These are phyloP conservation scores for Chalciporus chontae DNA, from an alignment of 768 basidiomycete species.

Conservation along the genomic window DNA sequence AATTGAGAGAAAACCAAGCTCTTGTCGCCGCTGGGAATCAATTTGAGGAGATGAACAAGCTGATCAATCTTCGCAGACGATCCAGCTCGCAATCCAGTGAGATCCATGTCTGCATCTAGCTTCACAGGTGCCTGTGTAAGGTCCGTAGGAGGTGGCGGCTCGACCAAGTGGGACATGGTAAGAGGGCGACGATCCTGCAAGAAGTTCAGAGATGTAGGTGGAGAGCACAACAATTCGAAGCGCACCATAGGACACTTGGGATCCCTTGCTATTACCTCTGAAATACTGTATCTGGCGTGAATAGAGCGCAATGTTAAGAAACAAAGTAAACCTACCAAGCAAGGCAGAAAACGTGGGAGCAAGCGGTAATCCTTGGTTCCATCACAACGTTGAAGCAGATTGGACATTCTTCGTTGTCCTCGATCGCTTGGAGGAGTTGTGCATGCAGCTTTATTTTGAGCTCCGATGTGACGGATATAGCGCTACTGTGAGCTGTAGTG, in stretches of 20 bases:
- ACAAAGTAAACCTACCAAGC: conserved; percentile 46
- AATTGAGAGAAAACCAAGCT: conserved; percentile 90
- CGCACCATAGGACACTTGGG: conserved; percentile 80
- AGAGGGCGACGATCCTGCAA: conserved; percentile 68
- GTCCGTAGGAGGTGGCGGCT: conserved; percentile 63
- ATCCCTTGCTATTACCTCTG: conserved; percentile 65
- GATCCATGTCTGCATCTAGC: conserved; percentile 37
- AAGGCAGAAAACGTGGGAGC: conserved; percentile 70
- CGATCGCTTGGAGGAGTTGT: conserved; percentile 61
- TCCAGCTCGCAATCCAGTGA: conserved; percentile 41
- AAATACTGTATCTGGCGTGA: conserved; percentile 45
- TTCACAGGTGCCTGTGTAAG: conserved; percentile 55
- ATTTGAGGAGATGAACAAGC: conserved; percentile 63
- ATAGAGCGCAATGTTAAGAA: background rate
- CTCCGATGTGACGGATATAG: conserved; percentile 46
- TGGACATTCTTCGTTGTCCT: conserved; percentile 82
- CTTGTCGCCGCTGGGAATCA: conserved; percentile 70
- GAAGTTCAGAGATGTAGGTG: conserved; percentile 1
- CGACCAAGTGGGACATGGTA: conserved; percentile 51
- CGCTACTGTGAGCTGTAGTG: conserved; percentile 12
- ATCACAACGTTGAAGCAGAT: conserved; percentile 60
- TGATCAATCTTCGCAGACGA: conserved; percentile 88
- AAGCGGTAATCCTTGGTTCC: conserved; percentile 71
- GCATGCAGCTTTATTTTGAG: conserved; percentile 55
- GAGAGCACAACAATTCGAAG: conserved; percentile 1